phyloP scores from a whole-genome alignment of 345 rosid species.

The Passiflora organensis region DNA sequence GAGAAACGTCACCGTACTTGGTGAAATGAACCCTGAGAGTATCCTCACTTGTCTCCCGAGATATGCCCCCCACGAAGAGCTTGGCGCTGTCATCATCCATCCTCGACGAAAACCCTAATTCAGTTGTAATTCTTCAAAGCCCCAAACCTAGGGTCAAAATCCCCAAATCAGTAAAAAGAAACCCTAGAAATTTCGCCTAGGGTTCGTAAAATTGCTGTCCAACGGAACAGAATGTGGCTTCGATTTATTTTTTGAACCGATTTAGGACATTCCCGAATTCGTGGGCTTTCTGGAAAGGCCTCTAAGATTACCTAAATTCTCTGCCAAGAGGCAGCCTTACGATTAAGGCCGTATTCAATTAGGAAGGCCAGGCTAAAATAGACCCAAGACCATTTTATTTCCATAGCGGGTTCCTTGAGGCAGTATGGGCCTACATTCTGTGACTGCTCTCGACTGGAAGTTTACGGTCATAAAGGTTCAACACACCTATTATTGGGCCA shows the following conservation, averaged over 20 bases:
- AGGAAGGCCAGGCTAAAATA: not conserved
- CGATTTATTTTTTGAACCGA: not conserved
- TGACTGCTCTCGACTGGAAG: too few species aligned
- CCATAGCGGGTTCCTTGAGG: not conserved
- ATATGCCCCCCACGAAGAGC: constrained; percentile 65
- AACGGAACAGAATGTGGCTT: not conserved
- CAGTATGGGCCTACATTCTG: not conserved
- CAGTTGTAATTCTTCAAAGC: not conserved
- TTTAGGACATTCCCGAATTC: not conserved
- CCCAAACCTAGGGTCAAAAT: too few species aligned
- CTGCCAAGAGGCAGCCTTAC: too few species aligned
- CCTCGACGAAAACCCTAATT: not conserved
- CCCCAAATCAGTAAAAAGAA: constrained; percentile 14
- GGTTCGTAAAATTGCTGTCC: not conserved
- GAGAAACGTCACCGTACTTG: constrained; percentile 56
- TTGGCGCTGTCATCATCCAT: constrained; percentile 57
- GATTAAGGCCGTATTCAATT: not conserved
- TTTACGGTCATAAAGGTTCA: too few species aligned
- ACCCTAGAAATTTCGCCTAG: constrained; percentile 24
- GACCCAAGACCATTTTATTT: not conserved
- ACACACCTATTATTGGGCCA: too few species aligned
- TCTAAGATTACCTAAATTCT: too few species aligned
- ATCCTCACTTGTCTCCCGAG: constrained; percentile 55
- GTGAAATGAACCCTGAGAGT: constrained; percentile 51
- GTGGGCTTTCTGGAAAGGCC: constrained; percentile 6